Evolutionary conservation across 2,329 filamentous ascomycete species (phyloP).

Genomic region (Aspergillus sp.): DNA sequence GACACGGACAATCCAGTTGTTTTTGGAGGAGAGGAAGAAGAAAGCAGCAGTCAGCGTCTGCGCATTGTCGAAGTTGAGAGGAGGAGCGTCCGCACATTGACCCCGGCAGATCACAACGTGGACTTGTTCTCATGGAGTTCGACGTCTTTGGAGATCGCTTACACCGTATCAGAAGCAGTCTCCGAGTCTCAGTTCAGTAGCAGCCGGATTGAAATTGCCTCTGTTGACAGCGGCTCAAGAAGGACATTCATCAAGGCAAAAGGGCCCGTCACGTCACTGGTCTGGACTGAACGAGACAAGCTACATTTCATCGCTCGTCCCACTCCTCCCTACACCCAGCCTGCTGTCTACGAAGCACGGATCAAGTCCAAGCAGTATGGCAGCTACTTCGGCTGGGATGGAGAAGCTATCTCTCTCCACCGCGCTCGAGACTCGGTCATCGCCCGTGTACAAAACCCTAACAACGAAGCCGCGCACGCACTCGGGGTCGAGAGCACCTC

Average conservation of each 20-base stretch:
- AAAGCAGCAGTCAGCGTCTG: background rate
- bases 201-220: background rate
- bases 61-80: background rate
- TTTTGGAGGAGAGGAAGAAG: background rate
- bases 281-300: background rate
- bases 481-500: background rate
- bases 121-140: slow-evolving; percentile 1
- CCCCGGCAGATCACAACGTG: background rate
- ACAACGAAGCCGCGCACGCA: background rate
- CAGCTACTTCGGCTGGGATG: slow-evolving; percentile 6
- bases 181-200: background rate
- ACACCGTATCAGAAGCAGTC: background rate
- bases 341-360: background rate
- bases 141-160: background rate
- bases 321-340: slow-evolving; percentile 2
- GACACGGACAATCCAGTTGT: background rate
- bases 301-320: slow-evolving; percentile 1
- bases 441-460: background rate
- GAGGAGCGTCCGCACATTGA: background rate
- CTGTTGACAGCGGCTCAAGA: background rate
- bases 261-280: background rate
- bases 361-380: slow-evolving; percentile 3
- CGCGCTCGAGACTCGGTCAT: background rate
- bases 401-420: background rate
- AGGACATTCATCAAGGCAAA: background rate